Conservation (phyloP, 202 grass and related monocot genomes). For the Schoenoplectus triqueter region DNA sequence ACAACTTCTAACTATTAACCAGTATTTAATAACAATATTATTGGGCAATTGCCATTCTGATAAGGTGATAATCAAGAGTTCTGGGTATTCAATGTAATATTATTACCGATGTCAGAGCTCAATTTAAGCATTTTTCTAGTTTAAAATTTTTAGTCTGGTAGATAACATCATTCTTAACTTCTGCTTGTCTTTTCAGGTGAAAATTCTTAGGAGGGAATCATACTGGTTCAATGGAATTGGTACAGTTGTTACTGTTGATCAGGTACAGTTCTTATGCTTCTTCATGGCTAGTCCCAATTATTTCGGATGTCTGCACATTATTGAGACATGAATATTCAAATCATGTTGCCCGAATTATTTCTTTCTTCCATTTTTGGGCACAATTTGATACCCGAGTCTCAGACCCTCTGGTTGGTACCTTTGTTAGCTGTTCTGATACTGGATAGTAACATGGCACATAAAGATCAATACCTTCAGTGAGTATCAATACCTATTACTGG, state of each 20-base stretch:
- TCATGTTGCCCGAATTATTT: background rate
- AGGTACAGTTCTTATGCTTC: slow-evolving; percentile 47
- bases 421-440: background rate
- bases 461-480: too few species aligned
- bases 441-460: too few species aligned
- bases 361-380: background rate
- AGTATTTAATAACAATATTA: too few species aligned
- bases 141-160: background rate
- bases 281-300: background rate
- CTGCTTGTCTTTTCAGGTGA: slow-evolving; percentile 53
- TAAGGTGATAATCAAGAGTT: background rate
- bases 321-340: background rate
- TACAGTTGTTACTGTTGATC: slow-evolving; percentile 82
- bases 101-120: background rate
- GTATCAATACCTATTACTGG: background rate
- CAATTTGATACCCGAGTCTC: background rate
- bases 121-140: background rate
- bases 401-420: background rate
- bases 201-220: slow-evolving; percentile 92
- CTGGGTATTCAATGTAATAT: background rate
- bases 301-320: background rate
- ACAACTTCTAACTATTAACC: background rate
- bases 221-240: slow-evolving; percentile 99
- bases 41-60: background rate
- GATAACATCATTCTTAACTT: background rate